Evolutionary conservation across 805 yeast species (phyloP), one percentile per base, ranked within the genome.

Genomic region (Myxozyma geophila): DNA sequence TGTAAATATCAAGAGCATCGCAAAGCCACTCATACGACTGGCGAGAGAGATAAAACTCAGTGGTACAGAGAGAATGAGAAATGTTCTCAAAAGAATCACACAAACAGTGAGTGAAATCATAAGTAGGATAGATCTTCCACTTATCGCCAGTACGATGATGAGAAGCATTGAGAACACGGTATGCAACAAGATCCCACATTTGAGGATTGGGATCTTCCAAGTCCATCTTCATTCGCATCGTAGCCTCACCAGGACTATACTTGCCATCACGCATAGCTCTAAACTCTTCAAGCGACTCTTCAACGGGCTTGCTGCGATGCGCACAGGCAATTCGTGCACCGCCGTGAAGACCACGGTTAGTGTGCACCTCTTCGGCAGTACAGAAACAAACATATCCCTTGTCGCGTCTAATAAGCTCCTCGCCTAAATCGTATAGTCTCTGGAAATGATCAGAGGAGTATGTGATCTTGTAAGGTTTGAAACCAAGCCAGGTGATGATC

Each of bases 171-270:
- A 95, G 81, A 2, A 95, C 97, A 76, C 99, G 85, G 79, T 95
- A 95, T 12, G 99, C 99, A 67, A 95, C 95, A 69, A 95, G 83
- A 78, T 95, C 99, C 99, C 99, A 95, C 99, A 95, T 95, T 80
- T 95, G 99, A 17, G 99, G 99, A 68, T 90, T 89, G 67, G 97
- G 96, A 17, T 95, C 89, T 8, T 77, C 74, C 67, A 95, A 80
- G 73, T 95, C 97, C 81, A 91, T 97, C 76, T 93, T 93, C 98
- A 95, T 95, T 79, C 99, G 88, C 74, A 95, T 82, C 10, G 92
- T 91, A 37, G 97, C 98, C 77, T 90, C 90, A 69, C 98, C 98
- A 48, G 92, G 92, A 70, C 84, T 81, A 78, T 88, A 95, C 67
- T 81, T 80, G 49, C 99, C 99, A 73, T 91, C 91, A 74, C 88